These are phyloP conservation scores for Fraxinus velutina DNA, from an alignment of 305 asterid species.

Conservation along the genomic window DNA sequence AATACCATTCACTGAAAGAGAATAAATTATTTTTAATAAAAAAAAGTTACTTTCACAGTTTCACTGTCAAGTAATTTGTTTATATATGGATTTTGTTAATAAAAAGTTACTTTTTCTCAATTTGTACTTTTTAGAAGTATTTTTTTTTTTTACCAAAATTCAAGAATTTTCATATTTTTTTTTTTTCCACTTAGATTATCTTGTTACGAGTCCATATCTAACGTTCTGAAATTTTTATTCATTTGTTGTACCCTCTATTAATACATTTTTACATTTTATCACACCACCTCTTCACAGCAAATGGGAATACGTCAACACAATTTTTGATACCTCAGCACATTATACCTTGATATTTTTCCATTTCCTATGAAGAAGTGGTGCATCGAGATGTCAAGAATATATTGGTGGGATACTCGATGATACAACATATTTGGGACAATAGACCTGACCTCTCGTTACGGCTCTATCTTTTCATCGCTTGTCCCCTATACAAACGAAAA, in stretches of 20 bases:
- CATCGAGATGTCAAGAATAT: neutral
- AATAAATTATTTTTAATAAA: neutral
- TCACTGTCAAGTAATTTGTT: neutral
- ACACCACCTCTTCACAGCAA: neutral
- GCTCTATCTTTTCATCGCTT: neutral
- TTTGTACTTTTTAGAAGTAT: neutral
- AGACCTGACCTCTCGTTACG: neutral
- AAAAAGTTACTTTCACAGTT: neutral
- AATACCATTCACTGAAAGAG: neutral
- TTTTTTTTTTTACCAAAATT: neutral
- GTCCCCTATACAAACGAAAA: neutral
- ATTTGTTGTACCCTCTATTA: neutral
- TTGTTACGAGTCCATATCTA: neutral
- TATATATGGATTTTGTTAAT: neutral
- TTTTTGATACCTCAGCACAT: neutral
- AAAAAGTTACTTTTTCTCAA: neutral
- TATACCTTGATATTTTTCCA: neutral
- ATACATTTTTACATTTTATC: neutral
- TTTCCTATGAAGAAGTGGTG: neutral
- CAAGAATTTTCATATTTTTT: neutral
- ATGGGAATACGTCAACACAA: neutral
- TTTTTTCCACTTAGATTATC: neutral
- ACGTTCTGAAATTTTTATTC: neutral
- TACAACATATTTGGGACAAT: neutral
- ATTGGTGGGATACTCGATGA: neutral